phyloP scores from a whole-genome alignment of 108 stramenopile species.

The Schizochytrium sp. region DNA sequence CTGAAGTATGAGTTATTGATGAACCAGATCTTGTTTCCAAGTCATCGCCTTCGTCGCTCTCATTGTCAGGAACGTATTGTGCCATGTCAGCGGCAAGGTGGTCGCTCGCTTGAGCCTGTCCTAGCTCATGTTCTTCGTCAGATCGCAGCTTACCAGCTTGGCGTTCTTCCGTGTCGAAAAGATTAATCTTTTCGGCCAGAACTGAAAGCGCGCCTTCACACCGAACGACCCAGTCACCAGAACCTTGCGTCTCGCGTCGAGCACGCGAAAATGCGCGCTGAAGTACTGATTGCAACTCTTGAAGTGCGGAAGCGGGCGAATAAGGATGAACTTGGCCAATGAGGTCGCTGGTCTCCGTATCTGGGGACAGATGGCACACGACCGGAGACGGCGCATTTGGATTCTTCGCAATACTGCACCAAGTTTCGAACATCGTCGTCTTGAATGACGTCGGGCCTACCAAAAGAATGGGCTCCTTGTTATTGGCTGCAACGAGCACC shows the following conservation, averaged over 20 bases:
- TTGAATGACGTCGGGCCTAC: constrained; percentile 11
- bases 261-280: neutral
- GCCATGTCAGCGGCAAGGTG: neutral
- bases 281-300: neutral
- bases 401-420: neutral
- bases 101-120: neutral
- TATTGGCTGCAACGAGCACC: neutral
- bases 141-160: neutral
- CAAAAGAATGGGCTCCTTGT: neutral
- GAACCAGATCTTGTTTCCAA: neutral
- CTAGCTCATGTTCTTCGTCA: neutral
- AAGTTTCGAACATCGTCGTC: neutral
- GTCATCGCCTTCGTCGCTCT: neutral
- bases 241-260: neutral
- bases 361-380: neutral
- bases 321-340: neutral
- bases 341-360: neutral
- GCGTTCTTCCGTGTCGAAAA: neutral
- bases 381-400: neutral
- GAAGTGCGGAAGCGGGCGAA: neutral
- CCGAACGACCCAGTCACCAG: neutral
- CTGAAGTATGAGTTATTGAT: neutral
- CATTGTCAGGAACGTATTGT: neutral
- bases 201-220: neutral
- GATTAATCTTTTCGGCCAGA: neutral